Base-by-base conservation (phyloP, 2,329 filamentous ascomycete species). In the Colletotrichum siamense region DNA sequence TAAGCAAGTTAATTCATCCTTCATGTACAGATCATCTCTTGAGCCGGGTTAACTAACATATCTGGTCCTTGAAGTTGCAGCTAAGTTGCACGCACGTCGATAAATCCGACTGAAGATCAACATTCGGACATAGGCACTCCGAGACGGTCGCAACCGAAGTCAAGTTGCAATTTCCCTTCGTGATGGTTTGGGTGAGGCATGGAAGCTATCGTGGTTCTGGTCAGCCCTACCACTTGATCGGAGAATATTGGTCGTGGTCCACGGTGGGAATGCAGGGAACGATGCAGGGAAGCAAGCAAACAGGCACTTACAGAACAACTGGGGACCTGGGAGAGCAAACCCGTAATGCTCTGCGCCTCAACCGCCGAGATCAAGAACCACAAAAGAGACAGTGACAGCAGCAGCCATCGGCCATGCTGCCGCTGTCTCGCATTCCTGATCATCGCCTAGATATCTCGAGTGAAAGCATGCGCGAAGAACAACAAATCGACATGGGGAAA, bases 1-100 rank as follows among this genome's bases (percentile, higher is more conserved):
- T 77, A 22, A 15, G 28, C 36, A n/a, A 26, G 12, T 44, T 9
- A 15, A 34, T 67, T 67, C 62, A 18, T 12, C 8, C 0, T 32
- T 63, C 16, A n/a, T 22, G 18, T 36, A 30, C 22, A 24, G 6
- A 55, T 22, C 49, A 55, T 3, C 36, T 16, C 28, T 61, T 49
- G 32, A 44, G 44, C 44, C n/a, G 36, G 68, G 18, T 7, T 55
- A 10, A 75, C 71, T 34, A 39, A 69, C 71, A 59, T 32, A 70
- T 77, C 32, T 79, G 79, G 39, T 80, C 79, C 24, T 75, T 66
- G 30, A 79, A 74, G 16, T 18, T 30, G 44, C 79, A 80, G 3
- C 62, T 74, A 12, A 77, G 70, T 49, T 79, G 79, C 39, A 79
- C 79, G 28, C 79, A 80, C 1, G 66, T 72, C 13, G 77, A 78